These are phyloP conservation scores for Boletellus deceptivus DNA, from an alignment of 1,284 basidiomycete species.

Conservation along the genomic window DNA sequence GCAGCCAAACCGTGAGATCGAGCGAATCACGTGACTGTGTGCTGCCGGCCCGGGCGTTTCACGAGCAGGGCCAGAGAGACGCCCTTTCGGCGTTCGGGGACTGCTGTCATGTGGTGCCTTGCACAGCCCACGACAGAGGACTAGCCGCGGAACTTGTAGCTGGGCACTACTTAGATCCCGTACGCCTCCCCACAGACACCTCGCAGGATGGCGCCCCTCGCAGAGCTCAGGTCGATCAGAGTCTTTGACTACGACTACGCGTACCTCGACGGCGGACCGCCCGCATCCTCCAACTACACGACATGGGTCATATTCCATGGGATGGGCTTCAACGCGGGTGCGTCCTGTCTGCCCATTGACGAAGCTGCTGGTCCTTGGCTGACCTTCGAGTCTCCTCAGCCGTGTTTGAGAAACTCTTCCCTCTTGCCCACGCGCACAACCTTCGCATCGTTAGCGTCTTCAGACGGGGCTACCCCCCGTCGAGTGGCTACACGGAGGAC, in stretches of 20 bases:
- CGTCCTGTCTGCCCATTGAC: background rate
- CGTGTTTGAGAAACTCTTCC: conserved; percentile 22
- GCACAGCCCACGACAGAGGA: too few species aligned
- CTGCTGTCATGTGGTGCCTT: too few species aligned
- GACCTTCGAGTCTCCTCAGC: conserved; percentile 1
- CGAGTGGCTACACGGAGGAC: conserved; percentile 18
- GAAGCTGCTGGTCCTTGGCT: too few species aligned
- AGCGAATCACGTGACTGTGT: too few species aligned
- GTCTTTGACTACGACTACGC: conserved; percentile 19
- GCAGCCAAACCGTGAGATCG: too few species aligned
- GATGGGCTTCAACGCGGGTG: conserved; percentile 25
- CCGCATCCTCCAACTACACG: conserved; percentile 16
- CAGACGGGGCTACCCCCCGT: conserved; percentile 27
- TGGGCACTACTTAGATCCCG: too few species aligned
- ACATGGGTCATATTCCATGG: conserved; percentile 28
- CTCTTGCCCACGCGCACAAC: conserved; percentile 22
- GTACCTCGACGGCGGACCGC: conserved; percentile 23
- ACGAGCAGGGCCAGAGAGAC: too few species aligned
- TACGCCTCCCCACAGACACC: background rate
- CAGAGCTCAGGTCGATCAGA: conserved; percentile 11
- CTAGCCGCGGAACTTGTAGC: too few species aligned
- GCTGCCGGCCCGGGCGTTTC: too few species aligned
- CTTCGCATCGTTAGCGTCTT: conserved; percentile 27
- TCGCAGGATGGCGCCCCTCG: conserved; percentile 5
- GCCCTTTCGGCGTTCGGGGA: too few species aligned